Conservation (phyloP, 768 basidiomycete genomes). For the Tricholoma terreum region DNA sequence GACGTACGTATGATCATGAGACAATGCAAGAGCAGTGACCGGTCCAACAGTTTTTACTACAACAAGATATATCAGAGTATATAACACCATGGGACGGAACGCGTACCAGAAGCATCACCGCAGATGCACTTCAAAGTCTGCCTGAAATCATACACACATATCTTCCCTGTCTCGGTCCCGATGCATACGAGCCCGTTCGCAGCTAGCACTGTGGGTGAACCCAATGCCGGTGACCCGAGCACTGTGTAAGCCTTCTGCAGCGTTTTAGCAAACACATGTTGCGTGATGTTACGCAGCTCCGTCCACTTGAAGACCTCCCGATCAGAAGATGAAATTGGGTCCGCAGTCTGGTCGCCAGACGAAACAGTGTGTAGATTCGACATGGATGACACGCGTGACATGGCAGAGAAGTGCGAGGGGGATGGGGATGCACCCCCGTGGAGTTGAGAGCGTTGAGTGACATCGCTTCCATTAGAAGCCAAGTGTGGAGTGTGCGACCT, state of each 20-base stretch:
- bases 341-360: slow-evolving; percentile 21
- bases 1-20: slow-evolving; percentile 90
- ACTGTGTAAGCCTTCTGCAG: slow-evolving; percentile 60
- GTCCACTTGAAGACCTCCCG: slow-evolving; percentile 79
- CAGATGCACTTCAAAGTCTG: slow-evolving; percentile 81
- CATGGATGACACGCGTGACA: slow-evolving; percentile 67
- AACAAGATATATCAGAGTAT: slow-evolving; percentile 16
- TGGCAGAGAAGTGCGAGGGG: slow-evolving; percentile 64
- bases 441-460: slow-evolving; percentile 41
- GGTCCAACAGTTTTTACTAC: slow-evolving; percentile 63
- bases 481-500: slow-evolving; percentile 61
- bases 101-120: slow-evolving; percentile 63
- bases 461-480: slow-evolving; percentile 40
- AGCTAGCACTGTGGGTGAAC: slow-evolving; percentile 75
- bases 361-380: slow-evolving; percentile 41
- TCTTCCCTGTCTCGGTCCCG: slow-evolving; percentile 76
- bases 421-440: slow-evolving; percentile 48
- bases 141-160: slow-evolving; percentile 86
- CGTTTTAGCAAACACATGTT: slow-evolving; percentile 51
- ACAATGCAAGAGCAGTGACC: slow-evolving; percentile 87
- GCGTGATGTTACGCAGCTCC: slow-evolving; percentile 53
- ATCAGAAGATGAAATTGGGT: slow-evolving; percentile 19
- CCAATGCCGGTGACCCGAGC: slow-evolving; percentile 54
- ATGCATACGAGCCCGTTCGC: slow-evolving; percentile 88
- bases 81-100: slow-evolving; percentile 1